Evolutionary conservation across 495 filamentous ascomycete genomes (phyloP).

Genomic region (Penicillium bialowiezense): DNA sequence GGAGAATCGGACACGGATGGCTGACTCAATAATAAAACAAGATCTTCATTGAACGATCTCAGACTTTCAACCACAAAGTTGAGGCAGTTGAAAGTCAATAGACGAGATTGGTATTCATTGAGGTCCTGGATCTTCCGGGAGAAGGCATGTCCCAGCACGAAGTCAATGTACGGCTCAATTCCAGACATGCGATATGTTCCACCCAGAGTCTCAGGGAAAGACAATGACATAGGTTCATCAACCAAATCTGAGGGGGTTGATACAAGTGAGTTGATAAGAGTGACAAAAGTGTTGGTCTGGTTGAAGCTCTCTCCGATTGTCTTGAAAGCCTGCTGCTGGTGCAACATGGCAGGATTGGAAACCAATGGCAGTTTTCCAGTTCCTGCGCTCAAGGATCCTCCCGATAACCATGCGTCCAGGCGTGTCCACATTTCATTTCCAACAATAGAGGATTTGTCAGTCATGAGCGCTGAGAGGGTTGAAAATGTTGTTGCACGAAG

Average conservation of each 20-base stretch:
- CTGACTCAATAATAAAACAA: slow-evolving; percentile 76
- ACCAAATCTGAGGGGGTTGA: slow-evolving; percentile 51
- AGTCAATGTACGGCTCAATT: slow-evolving; percentile 90
- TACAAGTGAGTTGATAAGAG: slow-evolving; percentile 66
- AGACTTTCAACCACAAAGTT: slow-evolving; percentile 74
- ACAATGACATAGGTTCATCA: slow-evolving; percentile 59
- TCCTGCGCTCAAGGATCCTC: slow-evolving; percentile 42
- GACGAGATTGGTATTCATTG: slow-evolving; percentile 56
- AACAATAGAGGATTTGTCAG: slow-evolving; percentile 55
- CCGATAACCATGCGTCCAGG: slow-evolving; percentile 70
- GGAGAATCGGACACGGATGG: slow-evolving; percentile 69
- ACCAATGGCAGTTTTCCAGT: slow-evolving; percentile 35
- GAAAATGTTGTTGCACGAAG: slow-evolving; percentile 75
- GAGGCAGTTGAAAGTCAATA: slow-evolving; percentile 74
- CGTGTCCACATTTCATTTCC: slow-evolving; percentile 66
- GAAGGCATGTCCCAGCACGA: slow-evolving; percentile 73
- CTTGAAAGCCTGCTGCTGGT: slow-evolving; percentile 55
- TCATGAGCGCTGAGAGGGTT: slow-evolving; percentile 65
- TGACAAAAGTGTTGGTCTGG: slow-evolving; percentile 76
- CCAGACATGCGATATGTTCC: slow-evolving; percentile 73
- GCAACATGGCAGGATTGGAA: slow-evolving; percentile 37
- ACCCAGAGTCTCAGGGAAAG: slow-evolving; percentile 89
- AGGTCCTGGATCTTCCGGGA: slow-evolving; percentile 57
- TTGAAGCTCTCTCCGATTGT: slow-evolving; percentile 69
- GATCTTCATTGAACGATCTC: slow-evolving; percentile 83